A percentile compares a stretch with the other conserved stretches of the same genome.
phyloP scores from a whole-genome alignment of 2,329 filamentous ascomycete genomes.

The Aspergillus puulaauensis region DNA sequence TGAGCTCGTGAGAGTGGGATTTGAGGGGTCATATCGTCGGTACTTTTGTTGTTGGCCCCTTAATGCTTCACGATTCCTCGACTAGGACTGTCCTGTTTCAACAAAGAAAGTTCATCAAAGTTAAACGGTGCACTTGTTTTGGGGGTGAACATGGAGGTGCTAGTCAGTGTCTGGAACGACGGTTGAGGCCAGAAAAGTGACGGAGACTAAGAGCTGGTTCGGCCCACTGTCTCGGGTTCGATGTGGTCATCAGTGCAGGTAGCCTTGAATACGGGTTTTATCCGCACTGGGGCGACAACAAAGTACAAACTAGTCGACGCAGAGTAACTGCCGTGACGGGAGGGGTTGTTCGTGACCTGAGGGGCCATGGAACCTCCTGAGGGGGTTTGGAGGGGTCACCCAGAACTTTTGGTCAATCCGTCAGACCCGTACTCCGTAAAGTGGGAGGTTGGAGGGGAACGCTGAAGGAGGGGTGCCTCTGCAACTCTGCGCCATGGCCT shows the following conservation, averaged over 20 bases:
- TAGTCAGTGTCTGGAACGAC: slow-evolving; percentile 17
- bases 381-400: background rate
- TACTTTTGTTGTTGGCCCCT: too few relatives aligned
- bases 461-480: background rate
- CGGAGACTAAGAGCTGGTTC: slow-evolving; percentile 2
- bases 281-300: background rate
- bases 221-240: slow-evolving; percentile 10
- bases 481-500: background rate
- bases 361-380: background rate
- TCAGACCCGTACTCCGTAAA: background rate
- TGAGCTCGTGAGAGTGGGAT: background rate
- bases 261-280: slow-evolving; percentile 1
- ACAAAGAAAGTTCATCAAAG: background rate
- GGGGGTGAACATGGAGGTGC: background rate
- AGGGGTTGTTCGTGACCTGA: background rate
- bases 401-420: background rate
- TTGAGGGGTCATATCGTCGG: background rate
- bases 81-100: too few relatives aligned
- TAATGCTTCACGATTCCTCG: too few relatives aligned
- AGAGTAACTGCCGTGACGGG: background rate
- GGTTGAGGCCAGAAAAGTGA: slow-evolving; percentile 13
- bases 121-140: background rate
- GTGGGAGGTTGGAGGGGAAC: slow-evolving; percentile 15
- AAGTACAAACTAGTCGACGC: background rate
- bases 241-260: slow-evolving; percentile 3